Evolutionary conservation across 2,329 filamentous ascomycete species (phyloP), one percentile per base, ranked within the genome.

Genomic region (Cladosporium sp.): DNA sequence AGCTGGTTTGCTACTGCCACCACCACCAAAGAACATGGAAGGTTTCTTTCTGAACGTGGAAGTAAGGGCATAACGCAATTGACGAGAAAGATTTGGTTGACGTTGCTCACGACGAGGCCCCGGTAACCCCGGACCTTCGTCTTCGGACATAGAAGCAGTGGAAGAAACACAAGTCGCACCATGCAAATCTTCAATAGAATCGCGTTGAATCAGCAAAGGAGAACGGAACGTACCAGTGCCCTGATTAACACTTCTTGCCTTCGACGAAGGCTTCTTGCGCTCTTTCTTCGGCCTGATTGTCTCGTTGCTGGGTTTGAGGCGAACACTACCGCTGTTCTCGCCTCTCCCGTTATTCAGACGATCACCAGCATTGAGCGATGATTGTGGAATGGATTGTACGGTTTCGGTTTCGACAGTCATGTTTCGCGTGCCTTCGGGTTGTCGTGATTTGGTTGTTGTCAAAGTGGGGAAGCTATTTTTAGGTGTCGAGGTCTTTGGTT

Each of bases 381-480:
- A 84, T 69, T 96, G 92, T 11, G 92, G 91, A 57, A 97, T 89
- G 3, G 92, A 96, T 43, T 86, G 88, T 38, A 99, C 94, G 0
- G 92, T 96, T 74, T 99, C 94, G 0, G 94, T 97, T 77, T 99
- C 94, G 14, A 97, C 93, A 9, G 91, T 97, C 92, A 99, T 97
- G 67, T 90, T 94, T 70, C 88, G 86, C 37, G 89, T 88, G n/a
- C 86, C 87, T 70, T 96, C 90, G 54, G 81, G 78, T 11, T 76
- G 78, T 71, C 92, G 90, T 36, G 84, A 80, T 70, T 92, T 90
- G 58, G 80, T 76, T 58, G 77, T 75, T 54, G 78, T 78, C 40
- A 89, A 82, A 61, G 87, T 87, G 37, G 88, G 83, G 51, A 86
- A 85, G 8, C 90, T 90, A 61, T 88, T 79, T 63, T 90, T 78